Evolutionary conservation across 106 monocot genomes (phyloP).

Genomic region (Ottelia alismoides): DNA sequence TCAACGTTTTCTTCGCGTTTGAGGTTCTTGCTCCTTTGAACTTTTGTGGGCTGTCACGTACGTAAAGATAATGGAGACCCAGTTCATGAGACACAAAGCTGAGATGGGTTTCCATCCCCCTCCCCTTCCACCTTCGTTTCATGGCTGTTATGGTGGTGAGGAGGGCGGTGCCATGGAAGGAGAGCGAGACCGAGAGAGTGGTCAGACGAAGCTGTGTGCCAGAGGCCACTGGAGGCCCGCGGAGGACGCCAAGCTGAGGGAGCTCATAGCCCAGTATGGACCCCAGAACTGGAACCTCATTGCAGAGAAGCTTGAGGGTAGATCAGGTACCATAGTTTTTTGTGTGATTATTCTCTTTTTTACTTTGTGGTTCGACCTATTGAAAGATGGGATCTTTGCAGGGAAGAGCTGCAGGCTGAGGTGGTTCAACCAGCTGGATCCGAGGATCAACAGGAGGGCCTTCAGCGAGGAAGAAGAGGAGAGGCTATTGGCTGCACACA

Average conservation of each 20-base stretch:
- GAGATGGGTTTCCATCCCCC: no score
- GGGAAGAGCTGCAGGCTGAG: slow-evolving; percentile 84
- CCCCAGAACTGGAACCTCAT: slow-evolving; percentile 92
- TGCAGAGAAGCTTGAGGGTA: slow-evolving; percentile 60
- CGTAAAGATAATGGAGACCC: no score
- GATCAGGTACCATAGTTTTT: slow-evolving; percentile 59
- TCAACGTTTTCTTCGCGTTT: no score
- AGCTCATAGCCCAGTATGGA: slow-evolving; percentile 53
- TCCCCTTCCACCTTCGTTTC: no score
- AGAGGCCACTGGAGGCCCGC: slow-evolving; percentile 80
- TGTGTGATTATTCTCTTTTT: background rate
- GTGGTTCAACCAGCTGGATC: slow-evolving; percentile 90
- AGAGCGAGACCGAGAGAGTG: background rate
- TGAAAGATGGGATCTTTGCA: no score
- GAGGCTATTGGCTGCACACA: slow-evolving; percentile 50
- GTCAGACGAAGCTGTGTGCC: slow-evolving; percentile 32
- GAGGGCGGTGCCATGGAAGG: no score
- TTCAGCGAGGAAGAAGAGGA: slow-evolving; percentile 71
- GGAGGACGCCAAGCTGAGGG: slow-evolving; percentile 70
- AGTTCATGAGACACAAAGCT: no score
- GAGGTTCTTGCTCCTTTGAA: no score
- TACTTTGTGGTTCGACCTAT: background rate
- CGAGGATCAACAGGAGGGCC: slow-evolving; percentile 55
- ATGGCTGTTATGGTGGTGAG: no score
- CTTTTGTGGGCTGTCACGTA: no score